Evolutionary conservation across 192 early-diverging fungal species (phyloP).

Genomic region (Entomortierella parvispora): DNA sequence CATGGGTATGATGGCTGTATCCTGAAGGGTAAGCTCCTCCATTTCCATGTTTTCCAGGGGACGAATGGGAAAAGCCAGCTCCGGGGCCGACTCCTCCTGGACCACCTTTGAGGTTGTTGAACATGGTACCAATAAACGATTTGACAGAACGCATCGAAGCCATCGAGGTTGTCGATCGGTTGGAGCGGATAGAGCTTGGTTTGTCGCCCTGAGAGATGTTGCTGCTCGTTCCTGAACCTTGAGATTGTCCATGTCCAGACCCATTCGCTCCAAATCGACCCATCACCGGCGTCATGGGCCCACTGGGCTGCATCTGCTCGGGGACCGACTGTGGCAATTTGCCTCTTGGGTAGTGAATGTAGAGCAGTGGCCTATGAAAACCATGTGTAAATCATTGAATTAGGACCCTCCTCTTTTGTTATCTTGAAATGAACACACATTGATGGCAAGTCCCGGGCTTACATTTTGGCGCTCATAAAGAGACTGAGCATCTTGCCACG

Average conservation of each 20-base stretch:
- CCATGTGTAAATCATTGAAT: background rate
- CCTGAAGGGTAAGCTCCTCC: conserved; percentile 27
- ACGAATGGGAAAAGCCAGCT: conserved; percentile 2
- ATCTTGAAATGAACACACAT: no score
- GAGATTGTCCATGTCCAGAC: background rate
- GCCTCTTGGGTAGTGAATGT: conserved; percentile 50
- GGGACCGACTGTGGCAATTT: conserved; percentile 40
- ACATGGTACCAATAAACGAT: conserved; percentile 50
- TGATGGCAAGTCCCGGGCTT: conserved; percentile 4
- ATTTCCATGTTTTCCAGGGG: background rate
- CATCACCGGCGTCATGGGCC: conserved; percentile 29
- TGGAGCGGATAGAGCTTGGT: conserved; percentile 50
- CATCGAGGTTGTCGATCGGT: conserved; percentile 32
- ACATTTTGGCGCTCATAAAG: conserved; percentile 53
- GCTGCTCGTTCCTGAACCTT: conserved; percentile 8
- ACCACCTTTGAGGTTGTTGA: conserved; percentile 35
- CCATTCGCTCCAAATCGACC: conserved; percentile 13
- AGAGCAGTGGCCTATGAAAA: conserved; percentile 31
- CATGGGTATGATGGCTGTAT: conserved; percentile 44
- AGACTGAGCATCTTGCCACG: conserved; percentile 55
- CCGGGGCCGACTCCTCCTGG: conserved; percentile 17
- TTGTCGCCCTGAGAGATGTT: conserved; percentile 10
- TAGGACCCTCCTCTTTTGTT: no score
- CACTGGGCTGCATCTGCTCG: conserved; percentile 43
- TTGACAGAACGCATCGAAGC: conserved; percentile 47